Conservation (phyloP, 2,329 filamentous ascomycete genomes). For the Penicillium sp. region DNA sequence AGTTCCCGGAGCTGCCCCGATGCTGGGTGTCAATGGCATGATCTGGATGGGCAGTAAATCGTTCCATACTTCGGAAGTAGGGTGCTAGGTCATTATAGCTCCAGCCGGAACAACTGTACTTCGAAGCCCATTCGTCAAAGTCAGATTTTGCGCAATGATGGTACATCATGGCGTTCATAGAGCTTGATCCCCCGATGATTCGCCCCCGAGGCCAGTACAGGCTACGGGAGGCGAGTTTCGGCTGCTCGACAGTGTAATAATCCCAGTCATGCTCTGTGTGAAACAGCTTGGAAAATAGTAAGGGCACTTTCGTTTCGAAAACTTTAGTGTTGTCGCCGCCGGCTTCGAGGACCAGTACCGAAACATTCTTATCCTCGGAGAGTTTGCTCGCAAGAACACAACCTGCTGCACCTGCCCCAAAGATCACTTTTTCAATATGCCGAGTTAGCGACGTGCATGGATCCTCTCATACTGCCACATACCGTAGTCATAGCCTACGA, state of each 20-base stretch:
- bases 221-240: constrained; percentile 17
- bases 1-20: constrained; percentile 17
- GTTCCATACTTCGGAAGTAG: constrained; percentile 49
- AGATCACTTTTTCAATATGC: constrained; percentile 18
- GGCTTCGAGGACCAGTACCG: constrained; percentile 28
- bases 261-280: constrained; percentile 28
- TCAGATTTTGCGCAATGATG: constrained; percentile 26
- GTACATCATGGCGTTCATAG: constrained; percentile 31
- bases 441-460: no score
- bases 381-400: constrained; percentile 28
- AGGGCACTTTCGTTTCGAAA: constrained; percentile 21
- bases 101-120: constrained; percentile 41
- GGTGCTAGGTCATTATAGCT: constrained; percentile 52
- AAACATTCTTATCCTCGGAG: constrained; percentile 27
- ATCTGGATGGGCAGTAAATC: constrained; percentile 21
- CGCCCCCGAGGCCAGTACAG: constrained; percentile 30
- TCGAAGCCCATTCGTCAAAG: constrained; percentile 25
- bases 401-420: constrained; percentile 27
- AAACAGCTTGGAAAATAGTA: constrained; percentile 24
- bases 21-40: constrained; percentile 20
- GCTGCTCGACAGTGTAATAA: constrained; percentile 28
- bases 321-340: constrained; percentile 23
- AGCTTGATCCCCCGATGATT: constrained; percentile 25
- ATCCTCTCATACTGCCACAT: not conserved
- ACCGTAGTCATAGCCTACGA: constrained; percentile 28